Base-by-base conservation (phyloP, 495 filamentous ascomycete genomes). In the Xylaria venustula region DNA sequence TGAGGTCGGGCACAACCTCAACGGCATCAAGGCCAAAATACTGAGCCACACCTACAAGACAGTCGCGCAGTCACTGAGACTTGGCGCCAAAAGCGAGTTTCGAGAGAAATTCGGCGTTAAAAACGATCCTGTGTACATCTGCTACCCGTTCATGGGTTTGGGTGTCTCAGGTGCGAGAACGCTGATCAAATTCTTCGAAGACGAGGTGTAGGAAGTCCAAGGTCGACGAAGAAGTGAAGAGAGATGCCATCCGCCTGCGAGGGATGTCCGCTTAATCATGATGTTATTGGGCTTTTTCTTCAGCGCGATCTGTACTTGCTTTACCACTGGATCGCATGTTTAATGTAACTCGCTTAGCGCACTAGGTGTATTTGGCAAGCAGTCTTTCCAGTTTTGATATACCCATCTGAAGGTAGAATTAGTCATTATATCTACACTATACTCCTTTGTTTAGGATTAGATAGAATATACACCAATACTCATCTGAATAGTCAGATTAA, bases 71-170 rank as follows among this genome's bases (percentile, higher is more conserved):
- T 87, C 91, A 70, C 84, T 94, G 63, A 88, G 87, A 65, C 77
- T 95, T 46, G 85, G 89, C 26, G 83, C 87, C 23, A 96, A 96
- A 84, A 90, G 84, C 62, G 91, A 92, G 71, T 94, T 95, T 76
- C 78, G 90, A 42, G 87, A 91, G 75, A 95, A 95, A 79, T 83
- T 95, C 72, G 90, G 90, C 30, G 88, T 87, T 4, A 67, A 76
- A 64, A 89, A 93, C 56, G 90, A 93, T 48, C 82, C 88, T 46
- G 83, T 90, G 23, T 96, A 89, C 68, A 89, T 95, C 63, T 86
- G 87, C 64, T 93, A 94, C 72, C 91, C 90, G 11, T 83, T 87
- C 26, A 87, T 91, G 73, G 90, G 91, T 0, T 75, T 94, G 20
- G 91, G 90, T 0, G 87, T 90, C 3, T 84, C 82, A 56, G 90